A percentile compares a stretch with the other conserved stretches of the same genome.
These are phyloP conservation scores for Emergomyces pasteurianus DNA, from an alignment of 2,329 filamentous ascomycete species.

Conservation along the genomic window DNA sequence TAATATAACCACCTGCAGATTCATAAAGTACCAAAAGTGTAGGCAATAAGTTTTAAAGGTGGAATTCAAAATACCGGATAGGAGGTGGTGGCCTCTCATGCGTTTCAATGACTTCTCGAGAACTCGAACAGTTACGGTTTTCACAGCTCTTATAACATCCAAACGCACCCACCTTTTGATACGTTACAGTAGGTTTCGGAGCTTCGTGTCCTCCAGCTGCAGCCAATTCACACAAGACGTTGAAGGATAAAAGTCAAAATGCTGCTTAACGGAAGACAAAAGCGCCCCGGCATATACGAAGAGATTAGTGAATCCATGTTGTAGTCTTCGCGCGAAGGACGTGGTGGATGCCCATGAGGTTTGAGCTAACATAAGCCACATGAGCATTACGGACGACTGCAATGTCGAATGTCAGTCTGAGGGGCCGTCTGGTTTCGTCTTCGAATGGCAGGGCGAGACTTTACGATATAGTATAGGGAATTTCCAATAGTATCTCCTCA, in stretches of 20 bases:
- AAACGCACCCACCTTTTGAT: conserved; percentile 15
- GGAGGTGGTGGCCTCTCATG: conserved; percentile 25
- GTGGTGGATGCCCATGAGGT: conserved; percentile 33
- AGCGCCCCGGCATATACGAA: conserved; percentile 8
- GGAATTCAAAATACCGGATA: conserved; percentile 30
- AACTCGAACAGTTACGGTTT: neutral
- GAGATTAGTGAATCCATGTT: conserved; percentile 7
- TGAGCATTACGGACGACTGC: conserved; percentile 20
- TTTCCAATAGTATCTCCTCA: conserved; percentile 24
- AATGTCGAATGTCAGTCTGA: conserved; percentile 22
- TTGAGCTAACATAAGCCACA: conserved; percentile 30
- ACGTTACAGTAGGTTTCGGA: conserved; percentile 9
- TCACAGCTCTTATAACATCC: conserved; percentile 15
- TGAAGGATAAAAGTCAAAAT: conserved; percentile 21
- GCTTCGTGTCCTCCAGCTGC: conserved; percentile 15
- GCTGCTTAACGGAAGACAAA: conserved; percentile 15
- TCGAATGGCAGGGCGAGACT: conserved; percentile 14
- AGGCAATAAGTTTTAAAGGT: conserved; percentile 22
- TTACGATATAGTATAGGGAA: conserved; percentile 9
- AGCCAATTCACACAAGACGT: conserved; percentile 22
- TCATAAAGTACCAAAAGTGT: conserved; percentile 22
- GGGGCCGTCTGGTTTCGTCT: conserved; percentile 29
- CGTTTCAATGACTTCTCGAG: conserved; percentile 17
- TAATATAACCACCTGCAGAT: conserved; percentile 22
- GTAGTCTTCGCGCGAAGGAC: conserved; percentile 14